Base-by-base conservation (phyloP, 176 grass and related monocot genomes). In the Zea mays region DNA sequence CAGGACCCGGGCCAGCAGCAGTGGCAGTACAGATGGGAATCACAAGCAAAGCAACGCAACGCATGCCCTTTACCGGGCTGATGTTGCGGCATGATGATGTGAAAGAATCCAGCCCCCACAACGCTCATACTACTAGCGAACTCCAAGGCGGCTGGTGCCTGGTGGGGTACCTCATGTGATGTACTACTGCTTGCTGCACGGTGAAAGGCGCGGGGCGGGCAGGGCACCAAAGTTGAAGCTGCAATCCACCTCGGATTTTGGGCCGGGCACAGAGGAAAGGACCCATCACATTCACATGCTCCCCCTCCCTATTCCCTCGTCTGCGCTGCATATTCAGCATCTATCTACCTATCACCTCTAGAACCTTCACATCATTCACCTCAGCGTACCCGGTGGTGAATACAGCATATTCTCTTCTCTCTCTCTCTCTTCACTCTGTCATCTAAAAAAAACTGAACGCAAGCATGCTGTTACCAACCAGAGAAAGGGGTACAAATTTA, bases 181-280 rank as follows among this genome's bases (percentile, higher is more conserved):
- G 20, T 37, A 27, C 21, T 65, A 3, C 4, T 63, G 12, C 37
- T 27, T 40, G 47, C 36, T 45, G 16, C 61, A 43, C 27, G 8
- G 47, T 40, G 55, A 73, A 69, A 56, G 20, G 20, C 0, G 13
- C 17, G 49, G 27, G 27, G 27, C 0, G 27, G 27, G 27, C 27
- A 27, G 10, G 34, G 74, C 60, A 78, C 73, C 19, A 68, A 68
- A 72, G 74, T 79, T 65, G 72, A 82, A 65, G 57, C 4, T 75
- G 47, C 56, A 65, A 81, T 81, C 71, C 71, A 59, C 82, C 46
- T 88, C 49, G 77, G 77, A 64, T 76, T 88, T 76, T 59, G 77
- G 67, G 82, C 45, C 82, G 47, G 7, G 39, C 56, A 8, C 37
- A 62, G 27, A 27, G 27, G 27, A 27, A 69, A 20, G 75, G 75